A percentile compares a stretch with the other conserved stretches of the same genome.
These are phyloP conservation scores for Psilocybe sp. DNA, from an alignment of 768 basidiomycete genomes.

Conservation along the genomic window DNA sequence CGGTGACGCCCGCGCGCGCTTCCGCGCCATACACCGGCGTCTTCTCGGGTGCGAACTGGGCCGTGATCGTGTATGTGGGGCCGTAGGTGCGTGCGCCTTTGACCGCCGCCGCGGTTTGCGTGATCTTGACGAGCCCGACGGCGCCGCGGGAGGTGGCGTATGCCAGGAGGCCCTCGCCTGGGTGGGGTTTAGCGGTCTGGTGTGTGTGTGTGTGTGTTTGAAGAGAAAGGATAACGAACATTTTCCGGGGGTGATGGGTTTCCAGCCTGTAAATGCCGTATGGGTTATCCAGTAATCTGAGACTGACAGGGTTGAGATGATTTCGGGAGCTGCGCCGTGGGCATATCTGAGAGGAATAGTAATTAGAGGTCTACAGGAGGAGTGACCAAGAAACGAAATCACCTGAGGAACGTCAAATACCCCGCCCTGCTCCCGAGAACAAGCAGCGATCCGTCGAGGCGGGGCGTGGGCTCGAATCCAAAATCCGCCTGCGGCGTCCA, in stretches of 20 bases:
- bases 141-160: conserved; percentile 59
- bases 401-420: conserved; percentile 59
- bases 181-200: background rate
- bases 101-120: conserved; percentile 38
- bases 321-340: conserved; percentile 21
- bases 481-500: conserved; percentile 71
- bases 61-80: conserved; percentile 31
- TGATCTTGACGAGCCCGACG: conserved; percentile 52
- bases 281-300: conserved; percentile 64
- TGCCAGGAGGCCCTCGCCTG: conserved; percentile 59
- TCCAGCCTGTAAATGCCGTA: conserved; percentile 61
- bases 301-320: conserved; percentile 39
- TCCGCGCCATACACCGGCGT: conserved; percentile 25
- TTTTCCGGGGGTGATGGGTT: conserved; percentile 25
- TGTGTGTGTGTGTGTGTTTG: background rate
- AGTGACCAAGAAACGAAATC: background rate
- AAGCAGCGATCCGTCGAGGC: conserved; percentile 60
- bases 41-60: conserved; percentile 26
- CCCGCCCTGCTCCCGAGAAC: conserved; percentile 72
- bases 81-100: conserved; percentile 24
- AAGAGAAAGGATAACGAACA: conserved; percentile 29
- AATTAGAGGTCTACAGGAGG: background rate
- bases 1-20: conserved; percentile 45
- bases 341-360: conserved; percentile 10
- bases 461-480: conserved; percentile 43